Evolutionary conservation across 192 early-diverging fungal species (phyloP).

Genomic region (Backusella westeae): DNA sequence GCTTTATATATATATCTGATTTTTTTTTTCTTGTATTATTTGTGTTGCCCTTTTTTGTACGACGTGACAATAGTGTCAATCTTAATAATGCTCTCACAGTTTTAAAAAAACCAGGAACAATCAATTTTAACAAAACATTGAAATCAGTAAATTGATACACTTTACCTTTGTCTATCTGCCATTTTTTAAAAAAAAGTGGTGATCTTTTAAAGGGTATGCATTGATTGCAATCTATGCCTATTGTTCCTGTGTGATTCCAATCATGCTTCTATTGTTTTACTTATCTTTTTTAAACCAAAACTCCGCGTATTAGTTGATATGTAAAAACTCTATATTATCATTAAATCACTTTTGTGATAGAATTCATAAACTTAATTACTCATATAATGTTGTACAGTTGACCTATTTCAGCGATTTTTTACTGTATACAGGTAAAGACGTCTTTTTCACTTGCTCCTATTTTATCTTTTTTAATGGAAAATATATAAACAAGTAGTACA

Average conservation of each 20-base stretch:
- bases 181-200: too few relatives aligned
- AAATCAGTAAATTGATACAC: too few relatives aligned
- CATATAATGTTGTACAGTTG: neutral
- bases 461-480: neutral
- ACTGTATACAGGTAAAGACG: neutral
- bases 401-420: neutral
- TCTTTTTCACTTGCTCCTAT: slow-evolving; percentile 9
- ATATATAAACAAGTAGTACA: neutral
- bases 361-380: neutral
- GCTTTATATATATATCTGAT: neutral
- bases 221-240: neutral
- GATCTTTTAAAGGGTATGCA: too few relatives aligned
- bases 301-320: neutral
- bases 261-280: neutral
- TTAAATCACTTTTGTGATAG: neutral
- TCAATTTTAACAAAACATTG: neutral
- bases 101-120: neutral
- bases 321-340: neutral
- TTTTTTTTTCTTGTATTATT: neutral
- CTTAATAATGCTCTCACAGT: neutral
- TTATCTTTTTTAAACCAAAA: neutral
- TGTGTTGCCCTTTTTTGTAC: neutral
- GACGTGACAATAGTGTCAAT: neutral
- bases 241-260: neutral
- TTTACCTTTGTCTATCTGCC: too few relatives aligned